Evolutionary conservation across 2,329 filamentous ascomycete genomes (phyloP).

Genomic region (Diaporthe aspalathi): DNA sequence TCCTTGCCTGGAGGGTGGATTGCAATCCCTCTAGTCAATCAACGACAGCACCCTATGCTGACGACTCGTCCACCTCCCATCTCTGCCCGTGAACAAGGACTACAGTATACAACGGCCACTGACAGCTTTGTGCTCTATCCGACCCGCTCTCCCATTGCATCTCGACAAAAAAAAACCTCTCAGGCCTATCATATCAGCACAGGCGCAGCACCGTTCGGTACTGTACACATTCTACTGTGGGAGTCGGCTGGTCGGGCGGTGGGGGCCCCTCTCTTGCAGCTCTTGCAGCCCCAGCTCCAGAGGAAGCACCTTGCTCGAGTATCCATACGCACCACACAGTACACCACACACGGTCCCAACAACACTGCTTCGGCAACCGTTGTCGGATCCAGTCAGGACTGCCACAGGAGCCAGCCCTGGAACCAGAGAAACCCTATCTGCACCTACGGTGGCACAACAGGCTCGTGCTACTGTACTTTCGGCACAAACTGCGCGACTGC

Average conservation of each 20-base stretch:
- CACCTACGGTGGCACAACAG: constrained; percentile 28
- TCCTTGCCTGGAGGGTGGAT: neutral
- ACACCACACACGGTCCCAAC: neutral
- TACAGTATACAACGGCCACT: constrained; percentile 3
- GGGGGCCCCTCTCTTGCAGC: no score
- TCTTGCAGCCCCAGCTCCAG: no score
- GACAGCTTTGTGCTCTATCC: no score
- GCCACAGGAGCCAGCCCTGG: constrained; percentile 24
- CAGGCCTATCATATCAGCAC: neutral
- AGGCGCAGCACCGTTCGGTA: neutral
- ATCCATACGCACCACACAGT: constrained; percentile 5
- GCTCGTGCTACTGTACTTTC: neutral
- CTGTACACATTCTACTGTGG: constrained; percentile 20
- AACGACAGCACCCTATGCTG: constrained; percentile 8
- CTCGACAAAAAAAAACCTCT: neutral
- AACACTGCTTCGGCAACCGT: constrained; percentile 1
- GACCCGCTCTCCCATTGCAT: neutral
- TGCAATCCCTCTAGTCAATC: constrained; percentile 8
- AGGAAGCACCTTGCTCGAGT: no score
- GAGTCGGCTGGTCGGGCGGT: neutral
- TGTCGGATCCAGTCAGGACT: constrained; percentile 22
- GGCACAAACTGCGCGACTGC: neutral
- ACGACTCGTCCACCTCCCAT: constrained; percentile 23
- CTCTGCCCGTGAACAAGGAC: constrained; percentile 8
- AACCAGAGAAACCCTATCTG: constrained; percentile 24